phyloP scores from a whole-genome alignment of 2,329 filamentous ascomycete genomes.

The Pseudogymnoascus sp. region DNA sequence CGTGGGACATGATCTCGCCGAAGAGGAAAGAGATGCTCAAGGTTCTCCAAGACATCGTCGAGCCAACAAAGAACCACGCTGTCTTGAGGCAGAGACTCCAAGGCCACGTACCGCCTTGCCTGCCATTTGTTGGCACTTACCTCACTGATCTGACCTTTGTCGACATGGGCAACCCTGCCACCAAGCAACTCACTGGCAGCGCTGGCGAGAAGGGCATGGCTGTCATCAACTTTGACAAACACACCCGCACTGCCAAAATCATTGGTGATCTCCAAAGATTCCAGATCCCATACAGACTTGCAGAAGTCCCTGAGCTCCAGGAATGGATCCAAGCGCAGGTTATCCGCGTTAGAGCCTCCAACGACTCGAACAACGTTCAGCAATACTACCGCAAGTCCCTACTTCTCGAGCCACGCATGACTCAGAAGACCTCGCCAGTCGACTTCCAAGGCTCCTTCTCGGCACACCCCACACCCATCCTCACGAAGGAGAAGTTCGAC shows the following conservation, averaged over 20 bases:
- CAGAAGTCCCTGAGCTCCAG: conserved; percentile 78
- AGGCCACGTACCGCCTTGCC: conserved; percentile 79
- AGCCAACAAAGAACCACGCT: conserved; percentile 85
- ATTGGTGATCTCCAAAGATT: conserved; percentile 94
- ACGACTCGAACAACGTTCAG: conserved; percentile 52
- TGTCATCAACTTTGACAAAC: conserved; percentile 97
- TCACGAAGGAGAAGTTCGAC: conserved; percentile 41
- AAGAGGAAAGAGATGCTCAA: conserved; percentile 78
- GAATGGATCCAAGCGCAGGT: conserved; percentile 86
- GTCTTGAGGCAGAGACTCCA: conserved; percentile 74
- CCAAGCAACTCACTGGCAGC: conserved; percentile 60
- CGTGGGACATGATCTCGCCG: conserved; percentile 80
- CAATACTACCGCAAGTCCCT: conserved; percentile 60
- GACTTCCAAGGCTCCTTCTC: conserved; percentile 15
- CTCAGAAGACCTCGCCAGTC: conserved; percentile 22
- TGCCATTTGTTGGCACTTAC: conserved; percentile 94
- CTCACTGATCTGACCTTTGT: conserved; percentile 94
- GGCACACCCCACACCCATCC: conserved; percentile 15
- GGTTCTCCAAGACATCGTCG: conserved; percentile 72
- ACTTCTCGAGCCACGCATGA: conserved; percentile 52
- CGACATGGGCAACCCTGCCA: conserved; percentile 84
- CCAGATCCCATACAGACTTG: conserved; percentile 83
- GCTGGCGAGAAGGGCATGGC: conserved; percentile 54
- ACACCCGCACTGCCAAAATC: conserved; percentile 87
- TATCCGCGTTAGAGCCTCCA: conserved; percentile 48